Conservation (phyloP, 2,329 filamentous ascomycete species). For the Nannizzia gypsea region DNA sequence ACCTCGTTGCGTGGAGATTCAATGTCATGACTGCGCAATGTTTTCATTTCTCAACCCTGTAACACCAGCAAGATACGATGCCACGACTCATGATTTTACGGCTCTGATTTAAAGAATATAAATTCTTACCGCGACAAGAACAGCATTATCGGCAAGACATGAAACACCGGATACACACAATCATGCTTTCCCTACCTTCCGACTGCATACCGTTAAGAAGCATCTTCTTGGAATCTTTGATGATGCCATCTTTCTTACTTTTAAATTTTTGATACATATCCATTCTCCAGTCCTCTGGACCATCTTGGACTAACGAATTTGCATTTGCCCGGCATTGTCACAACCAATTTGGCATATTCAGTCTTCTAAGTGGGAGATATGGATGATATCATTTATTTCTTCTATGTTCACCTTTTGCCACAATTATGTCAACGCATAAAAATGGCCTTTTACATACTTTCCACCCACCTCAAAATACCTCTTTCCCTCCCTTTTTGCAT, state of each 20-base stretch:
- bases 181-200: neutral
- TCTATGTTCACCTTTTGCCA: constrained; percentile 4
- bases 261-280: constrained; percentile 4
- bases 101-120: constrained; percentile 6
- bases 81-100: constrained; percentile 8
- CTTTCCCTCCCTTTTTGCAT: neutral
- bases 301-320: neutral
- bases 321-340: neutral
- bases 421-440: neutral
- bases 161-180: neutral
- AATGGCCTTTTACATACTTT: constrained; percentile 2
- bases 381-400: constrained; percentile 1
- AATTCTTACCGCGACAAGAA: constrained; percentile 5
- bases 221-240: constrained; percentile 7
- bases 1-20: neutral
- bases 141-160: constrained; percentile 4
- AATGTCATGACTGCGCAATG: neutral
- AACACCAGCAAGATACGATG: constrained; percentile 8
- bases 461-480: neutral
- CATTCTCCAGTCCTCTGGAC: neutral
- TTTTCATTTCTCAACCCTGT: constrained; percentile 7
- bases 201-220: constrained; percentile 2
- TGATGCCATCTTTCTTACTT: constrained; percentile 3
- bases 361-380: neutral
- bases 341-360: neutral